Conservation (phyloP, 192 early-diverging fungal genomes). For the Coemansia sp. region DNA sequence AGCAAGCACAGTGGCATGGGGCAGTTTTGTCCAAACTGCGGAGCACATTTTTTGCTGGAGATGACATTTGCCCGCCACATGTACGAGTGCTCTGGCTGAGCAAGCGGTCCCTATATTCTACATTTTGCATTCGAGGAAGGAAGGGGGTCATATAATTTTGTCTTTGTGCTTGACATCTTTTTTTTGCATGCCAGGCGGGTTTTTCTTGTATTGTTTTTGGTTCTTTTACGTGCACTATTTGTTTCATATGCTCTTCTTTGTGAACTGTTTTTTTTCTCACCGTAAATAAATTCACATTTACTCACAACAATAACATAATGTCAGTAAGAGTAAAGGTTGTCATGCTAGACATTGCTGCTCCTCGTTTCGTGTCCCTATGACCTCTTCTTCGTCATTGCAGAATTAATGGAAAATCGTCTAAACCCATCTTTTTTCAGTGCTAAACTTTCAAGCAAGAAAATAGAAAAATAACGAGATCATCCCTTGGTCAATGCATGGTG, state of each 20-base stretch:
- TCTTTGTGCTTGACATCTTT: slow-evolving; percentile 1
- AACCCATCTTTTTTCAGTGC: too few species aligned
- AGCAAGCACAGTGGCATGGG: slow-evolving; percentile 49
- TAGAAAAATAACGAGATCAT: not conserved
- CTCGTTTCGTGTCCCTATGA: too few species aligned
- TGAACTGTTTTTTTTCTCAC: not conserved
- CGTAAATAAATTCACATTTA: not conserved
- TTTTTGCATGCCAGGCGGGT: not conserved
- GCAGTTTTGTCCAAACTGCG: slow-evolving; percentile 51
- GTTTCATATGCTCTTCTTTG: not conserved
- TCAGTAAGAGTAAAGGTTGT: too few species aligned
- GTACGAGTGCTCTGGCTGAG: slow-evolving; percentile 40
- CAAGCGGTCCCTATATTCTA: not conserved
- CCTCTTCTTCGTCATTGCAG: too few species aligned
- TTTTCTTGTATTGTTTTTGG: slow-evolving; percentile 8
- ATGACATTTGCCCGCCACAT: slow-evolving; percentile 55
- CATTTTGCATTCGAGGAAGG: not conserved
- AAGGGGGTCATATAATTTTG: not conserved
- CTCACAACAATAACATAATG: too few species aligned
- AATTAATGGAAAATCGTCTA: too few species aligned
- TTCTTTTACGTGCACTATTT: not conserved
- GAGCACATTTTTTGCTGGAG: slow-evolving; percentile 50
- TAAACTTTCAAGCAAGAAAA: not conserved
- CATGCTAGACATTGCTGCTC: too few species aligned
- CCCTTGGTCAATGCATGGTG: not conserved